These are phyloP conservation scores for Boletus reticulatus DNA, from an alignment of 768 basidiomycete genomes.

Conservation along the genomic window DNA sequence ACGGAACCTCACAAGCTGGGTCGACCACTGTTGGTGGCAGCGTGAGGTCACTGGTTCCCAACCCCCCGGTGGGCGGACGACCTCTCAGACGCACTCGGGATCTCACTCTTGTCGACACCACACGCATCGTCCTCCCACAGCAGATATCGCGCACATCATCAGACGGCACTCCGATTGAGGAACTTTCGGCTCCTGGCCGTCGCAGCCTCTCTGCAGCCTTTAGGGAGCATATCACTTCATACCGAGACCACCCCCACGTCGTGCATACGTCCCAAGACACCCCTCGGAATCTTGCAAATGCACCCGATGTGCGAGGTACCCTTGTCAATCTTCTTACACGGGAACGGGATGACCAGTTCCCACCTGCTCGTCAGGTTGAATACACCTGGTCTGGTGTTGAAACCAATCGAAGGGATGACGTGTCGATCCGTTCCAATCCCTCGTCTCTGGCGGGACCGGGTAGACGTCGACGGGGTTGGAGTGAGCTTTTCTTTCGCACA, in stretches of 20 bases:
- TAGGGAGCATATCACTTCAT: slow-evolving; percentile 18
- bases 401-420: slow-evolving; percentile 9
- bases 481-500: slow-evolving; percentile 16
- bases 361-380: slow-evolving; percentile 8
- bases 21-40: neutral
- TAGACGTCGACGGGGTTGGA: slow-evolving; percentile 35
- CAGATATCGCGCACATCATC: slow-evolving; percentile 27
- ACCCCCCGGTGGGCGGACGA: slow-evolving; percentile 9
- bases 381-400: slow-evolving; percentile 1
- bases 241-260: slow-evolving; percentile 13
- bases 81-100: slow-evolving; percentile 17
- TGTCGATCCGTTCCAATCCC: slow-evolving; percentile 4
- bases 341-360: slow-evolving; percentile 20
- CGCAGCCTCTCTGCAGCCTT: slow-evolving; percentile 22
- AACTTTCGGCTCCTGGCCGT: slow-evolving; percentile 8
- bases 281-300: slow-evolving; percentile 21
- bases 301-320: slow-evolving; percentile 24
- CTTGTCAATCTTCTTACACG: slow-evolving; percentile 24
- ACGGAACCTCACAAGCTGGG: neutral
- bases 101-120: slow-evolving; percentile 17
- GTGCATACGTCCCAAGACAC: slow-evolving; percentile 8
- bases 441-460: slow-evolving; percentile 14
- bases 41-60: neutral
- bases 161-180: slow-evolving; percentile 19
- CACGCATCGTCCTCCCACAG: slow-evolving; percentile 18